Evolutionary conservation across 2,329 filamentous ascomycete genomes (phyloP), one percentile per base, ranked within the genome.

Genomic region (Chrysoporthe puriensis): DNA sequence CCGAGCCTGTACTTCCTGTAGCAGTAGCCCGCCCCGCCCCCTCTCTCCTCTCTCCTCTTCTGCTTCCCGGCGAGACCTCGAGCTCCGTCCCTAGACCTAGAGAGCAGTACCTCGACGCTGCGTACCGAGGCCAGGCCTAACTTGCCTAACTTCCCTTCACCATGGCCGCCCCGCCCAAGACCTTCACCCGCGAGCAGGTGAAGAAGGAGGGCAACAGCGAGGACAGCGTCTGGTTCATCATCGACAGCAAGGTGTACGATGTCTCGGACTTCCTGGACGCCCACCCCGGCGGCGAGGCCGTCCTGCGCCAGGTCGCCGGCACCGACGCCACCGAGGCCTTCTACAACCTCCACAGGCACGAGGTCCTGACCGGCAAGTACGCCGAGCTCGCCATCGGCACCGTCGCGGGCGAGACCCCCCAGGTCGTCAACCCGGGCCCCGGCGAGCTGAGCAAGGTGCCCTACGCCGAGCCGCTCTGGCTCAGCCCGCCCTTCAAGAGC

Each of bases 271-370:
- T 96, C 78, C 79, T 93, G 73, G 91, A 96, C 76, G 92, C 91
- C 32, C 93, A 97, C 75, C 93, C 93, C 0, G 93, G 93, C 73
- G 93, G 93, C 74, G 88, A 90, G 74, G 89, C 91, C 56, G 93
- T 96, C 34, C 87, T 96, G 48, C 85, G 87, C 64, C 92, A 97
- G 79, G 87, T 95, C 60, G 93, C 91, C 42, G 93, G 93, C 70
- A 86, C 88, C 72, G 93, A 97, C 76, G 92, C 93, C 62, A 97
- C 93, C 1, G 82, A 85, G 46, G 91, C 90, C 66, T 97, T 96
- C 80, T 97, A 96, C 86, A 96, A 96, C 82, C 88, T 97, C 64
- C 94, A 97, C 81, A 85, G 93, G 36, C 93, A 97, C 73, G 93
- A 97, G 79, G 92, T 96, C n/a, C 85, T 97, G 13, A 82, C 89